phyloP scores from a whole-genome alignment of 192 early-diverging fungal species.

The Coemansia sp. region DNA sequence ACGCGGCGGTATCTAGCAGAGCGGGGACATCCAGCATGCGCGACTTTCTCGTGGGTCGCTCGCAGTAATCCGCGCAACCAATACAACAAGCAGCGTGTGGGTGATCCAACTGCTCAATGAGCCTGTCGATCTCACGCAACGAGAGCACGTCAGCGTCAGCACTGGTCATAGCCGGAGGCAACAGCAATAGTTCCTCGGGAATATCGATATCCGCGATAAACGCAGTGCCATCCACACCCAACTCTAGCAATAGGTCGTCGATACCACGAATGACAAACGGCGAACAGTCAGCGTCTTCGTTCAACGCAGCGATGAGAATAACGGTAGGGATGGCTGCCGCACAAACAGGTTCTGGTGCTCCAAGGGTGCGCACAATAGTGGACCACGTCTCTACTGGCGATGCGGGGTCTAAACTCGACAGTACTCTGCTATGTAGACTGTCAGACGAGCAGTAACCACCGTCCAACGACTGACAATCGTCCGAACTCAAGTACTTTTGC shows the following conservation, averaged over 20 bases:
- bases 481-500: background rate
- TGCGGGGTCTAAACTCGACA: background rate
- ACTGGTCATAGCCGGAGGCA: background rate
- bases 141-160: conserved; percentile 32
- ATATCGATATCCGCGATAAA: conserved; percentile 14
- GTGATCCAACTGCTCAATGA: conserved; percentile 38
- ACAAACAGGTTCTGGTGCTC: conserved; percentile 3
- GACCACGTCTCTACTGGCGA: background rate
- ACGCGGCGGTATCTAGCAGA: background rate
- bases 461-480: background rate
- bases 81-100: background rate
- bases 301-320: background rate
- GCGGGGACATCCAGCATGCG: background rate
- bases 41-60: background rate
- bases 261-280: conserved; percentile 36
- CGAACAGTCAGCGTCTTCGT: background rate
- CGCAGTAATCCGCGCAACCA: background rate
- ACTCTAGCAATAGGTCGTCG: conserved; percentile 41
- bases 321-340: background rate
- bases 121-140: conserved; percentile 35
- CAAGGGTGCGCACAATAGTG: background rate
- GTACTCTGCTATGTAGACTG: background rate
- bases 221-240: conserved; percentile 19
- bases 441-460: background rate
- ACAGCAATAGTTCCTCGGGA: background rate